These are phyloP conservation scores for Paragyromitra xinjiangensis DNA, from an alignment of 495 filamentous ascomycete species.

Conservation along the genomic window DNA sequence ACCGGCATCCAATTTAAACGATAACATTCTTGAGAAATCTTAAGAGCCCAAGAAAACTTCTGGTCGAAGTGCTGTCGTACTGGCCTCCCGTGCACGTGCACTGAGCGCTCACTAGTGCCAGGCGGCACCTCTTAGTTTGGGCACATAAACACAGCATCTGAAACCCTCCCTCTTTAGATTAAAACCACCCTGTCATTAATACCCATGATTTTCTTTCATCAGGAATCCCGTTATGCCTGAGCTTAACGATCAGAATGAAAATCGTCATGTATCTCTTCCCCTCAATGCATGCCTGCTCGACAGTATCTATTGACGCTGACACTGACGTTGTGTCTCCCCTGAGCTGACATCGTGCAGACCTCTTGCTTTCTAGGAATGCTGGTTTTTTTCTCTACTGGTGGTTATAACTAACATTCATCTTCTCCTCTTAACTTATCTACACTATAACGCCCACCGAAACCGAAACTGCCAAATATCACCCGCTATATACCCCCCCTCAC, in stretches of 20 bases:
- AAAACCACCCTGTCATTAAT: neutral
- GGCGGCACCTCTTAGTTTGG: neutral
- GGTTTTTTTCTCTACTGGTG: neutral
- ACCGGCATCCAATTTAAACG: neutral
- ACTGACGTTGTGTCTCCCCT: neutral
- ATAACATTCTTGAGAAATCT: neutral
- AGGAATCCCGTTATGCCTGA: no score
- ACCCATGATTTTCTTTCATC: no score
- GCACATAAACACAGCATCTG: neutral
- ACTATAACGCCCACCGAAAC: no score
- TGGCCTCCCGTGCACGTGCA: neutral
- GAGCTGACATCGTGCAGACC: neutral
- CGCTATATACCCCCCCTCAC: no score
- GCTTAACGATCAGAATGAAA: neutral
- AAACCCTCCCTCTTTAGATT: neutral
- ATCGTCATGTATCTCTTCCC: neutral
- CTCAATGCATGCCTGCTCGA: neutral
- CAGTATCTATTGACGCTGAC: neutral
- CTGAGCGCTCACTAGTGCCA: neutral
- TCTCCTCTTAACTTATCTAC: neutral
- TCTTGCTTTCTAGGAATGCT: neutral
- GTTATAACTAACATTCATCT: neutral
- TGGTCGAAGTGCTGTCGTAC: neutral
- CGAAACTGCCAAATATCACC: no score
- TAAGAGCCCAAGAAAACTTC: neutral